Conservation (phyloP, 1,139 yeast species). For the Yamadazyma jaroonii region DNA sequence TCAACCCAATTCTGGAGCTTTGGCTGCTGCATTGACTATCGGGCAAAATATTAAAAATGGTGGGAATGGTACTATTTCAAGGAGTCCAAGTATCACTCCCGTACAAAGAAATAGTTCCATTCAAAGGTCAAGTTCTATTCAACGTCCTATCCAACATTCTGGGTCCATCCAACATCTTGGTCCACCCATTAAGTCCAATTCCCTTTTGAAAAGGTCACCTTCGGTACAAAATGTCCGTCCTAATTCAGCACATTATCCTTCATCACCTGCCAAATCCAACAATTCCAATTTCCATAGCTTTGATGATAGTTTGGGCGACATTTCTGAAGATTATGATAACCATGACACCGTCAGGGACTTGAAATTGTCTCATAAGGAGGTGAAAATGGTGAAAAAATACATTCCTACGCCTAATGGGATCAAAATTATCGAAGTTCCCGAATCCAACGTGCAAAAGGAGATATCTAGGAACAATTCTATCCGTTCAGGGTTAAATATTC, state of each 20-base stretch:
- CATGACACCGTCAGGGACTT: slow-evolving; percentile 25
- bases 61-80: slow-evolving; percentile 5
- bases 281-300: slow-evolving; percentile 3
- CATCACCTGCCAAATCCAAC: slow-evolving; percentile 6
- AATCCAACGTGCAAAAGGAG: slow-evolving; percentile 34
- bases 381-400: slow-evolving; percentile 45
- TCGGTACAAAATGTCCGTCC: slow-evolving; percentile 8
- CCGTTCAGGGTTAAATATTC: slow-evolving; percentile 28
- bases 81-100: slow-evolving; percentile 10
- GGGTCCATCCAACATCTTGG: not conserved
- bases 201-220: slow-evolving; percentile 14
- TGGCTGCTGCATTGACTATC: slow-evolving; percentile 48
- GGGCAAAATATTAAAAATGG: slow-evolving; percentile 23
- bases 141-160: not conserved
- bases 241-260: not conserved
- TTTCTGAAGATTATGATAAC: slow-evolving; percentile 25
- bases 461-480: slow-evolving; percentile 42
- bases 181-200: slow-evolving; percentile 7
- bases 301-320: slow-evolving; percentile 26
- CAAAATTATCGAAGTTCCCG: slow-evolving; percentile 48
- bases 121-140: slow-evolving; percentile 3
- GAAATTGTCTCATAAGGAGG: slow-evolving; percentile 17
- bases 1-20: slow-evolving; percentile 40
- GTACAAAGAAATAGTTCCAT: slow-evolving; percentile 15
- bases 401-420: slow-evolving; percentile 50